Evolutionary conservation across 495 filamentous ascomycete species (phyloP).

Genomic region (Clohesyomyces aquaticus): DNA sequence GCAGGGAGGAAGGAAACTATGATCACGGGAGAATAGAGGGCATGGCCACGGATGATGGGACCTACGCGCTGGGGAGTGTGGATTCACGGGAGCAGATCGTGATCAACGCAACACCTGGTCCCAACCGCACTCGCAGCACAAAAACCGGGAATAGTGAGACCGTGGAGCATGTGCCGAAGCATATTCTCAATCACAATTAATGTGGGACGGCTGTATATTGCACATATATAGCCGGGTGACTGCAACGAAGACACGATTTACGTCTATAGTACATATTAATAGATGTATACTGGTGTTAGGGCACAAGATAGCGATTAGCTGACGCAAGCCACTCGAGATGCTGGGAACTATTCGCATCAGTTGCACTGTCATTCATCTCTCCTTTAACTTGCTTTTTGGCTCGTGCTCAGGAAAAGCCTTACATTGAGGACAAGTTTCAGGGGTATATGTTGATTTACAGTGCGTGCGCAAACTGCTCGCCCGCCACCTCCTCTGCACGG

Average conservation of each 20-base stretch:
- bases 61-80: conserved; percentile 13
- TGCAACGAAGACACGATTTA: background rate
- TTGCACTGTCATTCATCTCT: too few relatives aligned
- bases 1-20: conserved; percentile 10
- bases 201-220: background rate
- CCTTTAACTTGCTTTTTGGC: too few relatives aligned
- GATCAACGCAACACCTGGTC: background rate
- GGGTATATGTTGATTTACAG: too few relatives aligned
- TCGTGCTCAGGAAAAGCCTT: too few relatives aligned
- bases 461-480: too few relatives aligned
- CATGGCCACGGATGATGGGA: conserved; percentile 15
- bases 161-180: conserved; percentile 16
- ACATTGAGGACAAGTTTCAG: too few relatives aligned
- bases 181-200: conserved; percentile 15
- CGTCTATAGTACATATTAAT: too few relatives aligned
- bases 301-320: too few relatives aligned
- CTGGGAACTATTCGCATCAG: too few relatives aligned
- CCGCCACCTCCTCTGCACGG: too few relatives aligned
- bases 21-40: background rate
- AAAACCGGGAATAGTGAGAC: conserved; percentile 23
- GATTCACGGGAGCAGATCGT: conserved; percentile 23
- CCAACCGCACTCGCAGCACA: conserved; percentile 15
- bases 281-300: too few relatives aligned
- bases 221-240: background rate
- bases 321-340: too few relatives aligned